These are phyloP conservation scores for Paxillus ammoniavirescens DNA, from an alignment of 768 basidiomycete species.

Conservation along the genomic window DNA sequence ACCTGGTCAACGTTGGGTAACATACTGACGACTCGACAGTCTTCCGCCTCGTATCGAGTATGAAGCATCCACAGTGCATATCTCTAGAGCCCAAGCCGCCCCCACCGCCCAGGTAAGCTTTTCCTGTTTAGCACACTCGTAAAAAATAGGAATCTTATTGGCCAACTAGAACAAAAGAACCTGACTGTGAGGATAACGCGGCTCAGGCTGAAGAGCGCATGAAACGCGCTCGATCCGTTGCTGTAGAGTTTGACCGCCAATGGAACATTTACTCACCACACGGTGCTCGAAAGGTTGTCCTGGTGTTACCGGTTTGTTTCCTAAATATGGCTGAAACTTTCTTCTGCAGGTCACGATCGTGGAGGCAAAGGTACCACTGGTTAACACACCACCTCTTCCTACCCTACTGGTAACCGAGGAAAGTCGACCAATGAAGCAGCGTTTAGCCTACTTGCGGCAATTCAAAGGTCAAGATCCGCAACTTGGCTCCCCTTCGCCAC, in stretches of 20 bases:
- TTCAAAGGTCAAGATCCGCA: not conserved
- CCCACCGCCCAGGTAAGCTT: slow-evolving; percentile 38
- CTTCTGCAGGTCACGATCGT: slow-evolving; percentile 10
- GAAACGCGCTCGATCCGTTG: slow-evolving; percentile 36
- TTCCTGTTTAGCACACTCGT: not conserved
- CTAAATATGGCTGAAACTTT: not conserved
- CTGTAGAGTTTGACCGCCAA: slow-evolving; percentile 38
- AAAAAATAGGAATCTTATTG: not conserved
- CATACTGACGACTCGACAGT: slow-evolving; percentile 25
- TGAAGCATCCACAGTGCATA: slow-evolving; percentile 32
- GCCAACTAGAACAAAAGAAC: slow-evolving; percentile 42
- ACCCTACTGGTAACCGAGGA: slow-evolving; percentile 24
- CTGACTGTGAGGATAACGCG: slow-evolving; percentile 48
- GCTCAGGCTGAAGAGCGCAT: slow-evolving; percentile 42
- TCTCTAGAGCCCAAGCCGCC: slow-evolving; percentile 44
- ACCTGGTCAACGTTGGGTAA: not conserved
- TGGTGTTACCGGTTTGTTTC: not conserved
- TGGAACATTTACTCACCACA: slow-evolving; percentile 19
- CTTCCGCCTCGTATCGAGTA: slow-evolving; percentile 49
- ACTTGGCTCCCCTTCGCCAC: slow-evolving; percentile 16
- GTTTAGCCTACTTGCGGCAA: not conserved
- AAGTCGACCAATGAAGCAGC: not conserved
- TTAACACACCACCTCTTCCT: slow-evolving; percentile 8
- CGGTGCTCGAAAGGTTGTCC: slow-evolving; percentile 18
- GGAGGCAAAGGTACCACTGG: slow-evolving; percentile 10